phyloP scores from a whole-genome alignment of 768 basidiomycete genomes.

The Sarcodon sp. region DNA sequence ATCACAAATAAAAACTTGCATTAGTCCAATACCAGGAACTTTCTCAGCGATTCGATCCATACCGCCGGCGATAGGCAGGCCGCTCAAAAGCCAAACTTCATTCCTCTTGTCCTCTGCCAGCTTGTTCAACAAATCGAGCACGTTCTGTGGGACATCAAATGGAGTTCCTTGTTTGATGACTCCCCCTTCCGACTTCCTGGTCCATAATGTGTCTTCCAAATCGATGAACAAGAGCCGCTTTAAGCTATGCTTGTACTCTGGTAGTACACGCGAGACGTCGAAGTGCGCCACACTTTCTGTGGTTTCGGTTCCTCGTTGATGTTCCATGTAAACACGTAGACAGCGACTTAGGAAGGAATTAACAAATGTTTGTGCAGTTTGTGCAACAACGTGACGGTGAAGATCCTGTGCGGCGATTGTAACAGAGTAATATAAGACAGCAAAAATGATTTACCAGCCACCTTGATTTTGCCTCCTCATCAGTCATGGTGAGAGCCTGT shows the following conservation, averaged over 20 bases:
- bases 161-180: slow-evolving; percentile 1
- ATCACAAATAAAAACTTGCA: slow-evolving; percentile 29
- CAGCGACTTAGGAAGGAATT: slow-evolving; percentile 68
- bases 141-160: slow-evolving; percentile 17
- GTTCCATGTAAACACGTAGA: slow-evolving; percentile 61
- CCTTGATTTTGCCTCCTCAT: slow-evolving; percentile 56
- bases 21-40: slow-evolving; percentile 61
- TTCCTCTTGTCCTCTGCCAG: slow-evolving; percentile 55
- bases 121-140: slow-evolving; percentile 36
- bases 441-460: slow-evolving; percentile 45
- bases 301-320: slow-evolving; percentile 25
- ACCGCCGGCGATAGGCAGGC: slow-evolving; percentile 48
- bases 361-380: slow-evolving; percentile 78
- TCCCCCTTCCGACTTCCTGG: slow-evolving; percentile 32
- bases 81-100: slow-evolving; percentile 76
- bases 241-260: slow-evolving; percentile 52
- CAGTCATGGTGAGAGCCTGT: slow-evolving; percentile 62
- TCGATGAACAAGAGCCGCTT: slow-evolving; percentile 63
- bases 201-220: slow-evolving; percentile 74
- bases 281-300: slow-evolving; percentile 21
- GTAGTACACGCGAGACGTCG: slow-evolving; percentile 39
- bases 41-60: slow-evolving; percentile 49
- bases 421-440: slow-evolving; percentile 1
- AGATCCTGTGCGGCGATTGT: slow-evolving; percentile 32
- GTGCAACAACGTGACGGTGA: slow-evolving; percentile 75